Base-by-base conservation (phyloP, 805 yeast genomes). In the Hanseniaspora meyeri region DNA sequence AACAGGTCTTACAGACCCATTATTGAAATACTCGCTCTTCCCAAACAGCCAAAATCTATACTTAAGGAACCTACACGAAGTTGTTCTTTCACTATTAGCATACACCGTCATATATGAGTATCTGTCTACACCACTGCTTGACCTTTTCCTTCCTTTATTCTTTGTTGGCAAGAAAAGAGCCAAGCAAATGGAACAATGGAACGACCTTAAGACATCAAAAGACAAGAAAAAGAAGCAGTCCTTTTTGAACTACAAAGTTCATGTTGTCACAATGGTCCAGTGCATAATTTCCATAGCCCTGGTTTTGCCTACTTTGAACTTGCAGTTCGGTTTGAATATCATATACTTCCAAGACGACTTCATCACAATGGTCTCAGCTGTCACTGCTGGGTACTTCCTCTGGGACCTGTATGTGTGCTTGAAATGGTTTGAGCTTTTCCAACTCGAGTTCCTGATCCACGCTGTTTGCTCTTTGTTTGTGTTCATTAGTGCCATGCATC, bases 341-440 rank as follows among this genome's bases (percentile, higher is more conserved):
- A 70, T 86, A 27, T 72, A 78, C n/a, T 90, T 88, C 48, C 77
- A 79, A 65, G 80, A 83, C 55, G 86, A 87, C n/a, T 85, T 80
- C 65, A 82, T 82, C 0, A 88, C 87, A 0, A 74, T 90, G 63
- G 85, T 85, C 6, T 72, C 83, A 14, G 75, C 96, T 0, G 64
- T 83, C 57, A 82, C 95, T 10, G 66, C 76, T 10, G 98, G 97
- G 2, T 93, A 93, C 71, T 93, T 93, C 66, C 62, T 87, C 24
- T 93, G 98, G 98, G 98, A 93, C 69, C 59, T 84, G 39, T 69
- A 71, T 58, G 82, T 89, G 56, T 90, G 97, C 66, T 7, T 81
- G 9, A 70, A 69, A 52, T 75, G 85, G 71, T 80, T 72, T 66
- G 71, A 76, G 51, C 67, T 86, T 60, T 93, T 87, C 69, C 97